These are phyloP conservation scores for Senecio squalidus DNA, from an alignment of 140 eudicot species.

Conservation along the genomic window DNA sequence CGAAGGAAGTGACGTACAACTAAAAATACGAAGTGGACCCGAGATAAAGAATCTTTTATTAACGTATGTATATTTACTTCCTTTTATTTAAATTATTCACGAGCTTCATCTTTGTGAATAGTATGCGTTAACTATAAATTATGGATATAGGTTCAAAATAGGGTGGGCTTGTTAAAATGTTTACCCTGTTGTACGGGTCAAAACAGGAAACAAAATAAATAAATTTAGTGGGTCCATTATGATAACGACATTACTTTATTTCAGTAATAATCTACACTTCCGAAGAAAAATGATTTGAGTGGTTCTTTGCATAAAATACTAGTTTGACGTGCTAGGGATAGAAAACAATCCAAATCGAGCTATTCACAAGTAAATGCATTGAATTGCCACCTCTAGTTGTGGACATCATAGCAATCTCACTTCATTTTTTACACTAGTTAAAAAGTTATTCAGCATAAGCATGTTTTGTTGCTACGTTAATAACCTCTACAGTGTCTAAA, in stretches of 20 bases:
- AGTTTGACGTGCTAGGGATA: no score
- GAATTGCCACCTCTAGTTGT: not conserved
- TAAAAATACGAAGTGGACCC: conserved; percentile 54
- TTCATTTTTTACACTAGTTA: not conserved
- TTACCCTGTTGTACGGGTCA: no score
- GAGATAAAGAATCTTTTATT: conserved; percentile 60
- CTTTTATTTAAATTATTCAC: conserved; percentile 8
- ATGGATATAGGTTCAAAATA: not conserved
- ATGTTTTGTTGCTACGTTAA: not conserved
- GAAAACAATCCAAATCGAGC: no score
- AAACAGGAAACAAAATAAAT: no score
- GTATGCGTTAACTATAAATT: conserved; percentile 5
- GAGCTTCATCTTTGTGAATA: not conserved
- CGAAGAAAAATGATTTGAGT: no score
- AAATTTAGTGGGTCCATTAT: no score
- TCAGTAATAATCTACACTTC: no score
- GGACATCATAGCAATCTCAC: not conserved
- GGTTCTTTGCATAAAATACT: no score
- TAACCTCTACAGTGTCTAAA: not conserved
- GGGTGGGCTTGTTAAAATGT: not conserved
- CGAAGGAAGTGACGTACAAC: conserved; percentile 82
- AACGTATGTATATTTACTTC: conserved; percentile 38
- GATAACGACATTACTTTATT: no score
- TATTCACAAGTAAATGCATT: no score
- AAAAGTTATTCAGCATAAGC: not conserved